phyloP scores from a whole-genome alignment of 495 filamentous ascomycete species.

The Daldinia grandis region DNA sequence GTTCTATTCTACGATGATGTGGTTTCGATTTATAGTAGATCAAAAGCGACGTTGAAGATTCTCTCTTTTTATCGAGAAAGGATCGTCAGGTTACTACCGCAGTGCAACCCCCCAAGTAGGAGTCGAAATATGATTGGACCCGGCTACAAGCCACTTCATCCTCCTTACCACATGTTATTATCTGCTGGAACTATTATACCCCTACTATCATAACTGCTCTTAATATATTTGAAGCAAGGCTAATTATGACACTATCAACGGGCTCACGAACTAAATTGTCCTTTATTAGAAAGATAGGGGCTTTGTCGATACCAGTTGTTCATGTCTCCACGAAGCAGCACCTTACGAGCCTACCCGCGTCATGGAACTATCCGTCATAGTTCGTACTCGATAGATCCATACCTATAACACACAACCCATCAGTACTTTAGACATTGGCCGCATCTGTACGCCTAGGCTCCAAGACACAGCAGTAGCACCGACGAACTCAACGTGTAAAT shows the following conservation, averaged over 20 bases:
- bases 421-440: background rate
- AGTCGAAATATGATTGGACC: conserved; percentile 1
- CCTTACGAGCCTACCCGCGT: too few species aligned
- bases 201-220: background rate
- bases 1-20: background rate
- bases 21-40: background rate
- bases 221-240: background rate
- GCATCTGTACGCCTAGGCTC: background rate
- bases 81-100: background rate
- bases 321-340: background rate
- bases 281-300: background rate
- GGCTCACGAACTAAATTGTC: background rate
- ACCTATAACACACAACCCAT: background rate
- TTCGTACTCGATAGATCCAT: too few species aligned
- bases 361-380: too few species aligned
- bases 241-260: background rate
- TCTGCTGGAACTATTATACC: background rate
- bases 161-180: background rate
- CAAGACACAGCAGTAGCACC: background rate
- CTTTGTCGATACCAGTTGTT: background rate
- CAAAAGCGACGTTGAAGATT: background rate
- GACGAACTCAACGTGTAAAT: conserved; percentile 4
- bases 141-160: background rate
- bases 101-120: background rate
- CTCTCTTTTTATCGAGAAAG: background rate